Conservation (phyloP, 345 rosid species). For the Aethionema arabicum region DNA sequence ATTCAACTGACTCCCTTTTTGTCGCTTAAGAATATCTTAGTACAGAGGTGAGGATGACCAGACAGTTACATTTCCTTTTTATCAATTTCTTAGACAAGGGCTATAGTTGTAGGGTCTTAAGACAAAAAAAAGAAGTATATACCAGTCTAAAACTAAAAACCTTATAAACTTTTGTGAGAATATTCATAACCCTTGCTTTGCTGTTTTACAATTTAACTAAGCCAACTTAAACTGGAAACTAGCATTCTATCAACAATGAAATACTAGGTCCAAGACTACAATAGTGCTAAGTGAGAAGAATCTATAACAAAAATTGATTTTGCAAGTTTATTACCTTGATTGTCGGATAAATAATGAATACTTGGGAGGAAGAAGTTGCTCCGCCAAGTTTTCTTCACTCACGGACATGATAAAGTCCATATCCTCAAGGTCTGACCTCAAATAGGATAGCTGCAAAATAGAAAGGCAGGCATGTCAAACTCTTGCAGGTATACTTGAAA, state of each 20-base stretch:
- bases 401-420: conserved; percentile 85
- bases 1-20: too few species aligned
- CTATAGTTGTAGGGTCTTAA: conserved; percentile 7
- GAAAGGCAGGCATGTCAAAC: conserved; percentile 21
- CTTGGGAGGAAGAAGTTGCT: conserved; percentile 86
- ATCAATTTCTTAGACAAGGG: conserved; percentile 7
- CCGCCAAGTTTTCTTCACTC: conserved; percentile 71
- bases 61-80: neutral
- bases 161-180: conserved; percentile 9
- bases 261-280: conserved; percentile 25
- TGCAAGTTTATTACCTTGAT: conserved; percentile 56
- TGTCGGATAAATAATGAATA: conserved; percentile 89
- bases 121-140: conserved; percentile 8
- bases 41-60: too few species aligned
- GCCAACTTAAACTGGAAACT: too few species aligned
- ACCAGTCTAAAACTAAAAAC: conserved; percentile 18
- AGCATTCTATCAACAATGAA: conserved; percentile 13
- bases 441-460: conserved; percentile 64
- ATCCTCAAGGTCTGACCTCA: conserved; percentile 85
- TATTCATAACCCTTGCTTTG: conserved; percentile 12
- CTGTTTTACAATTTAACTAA: conserved; percentile 10
- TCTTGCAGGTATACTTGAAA: conserved; percentile 26
- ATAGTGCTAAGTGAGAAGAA: conserved; percentile 12
- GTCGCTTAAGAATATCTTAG: too few species aligned
- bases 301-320: conserved; percentile 4